Conservation (phyloP, 208 protist species). For the Tritrichomonas musculus region DNA sequence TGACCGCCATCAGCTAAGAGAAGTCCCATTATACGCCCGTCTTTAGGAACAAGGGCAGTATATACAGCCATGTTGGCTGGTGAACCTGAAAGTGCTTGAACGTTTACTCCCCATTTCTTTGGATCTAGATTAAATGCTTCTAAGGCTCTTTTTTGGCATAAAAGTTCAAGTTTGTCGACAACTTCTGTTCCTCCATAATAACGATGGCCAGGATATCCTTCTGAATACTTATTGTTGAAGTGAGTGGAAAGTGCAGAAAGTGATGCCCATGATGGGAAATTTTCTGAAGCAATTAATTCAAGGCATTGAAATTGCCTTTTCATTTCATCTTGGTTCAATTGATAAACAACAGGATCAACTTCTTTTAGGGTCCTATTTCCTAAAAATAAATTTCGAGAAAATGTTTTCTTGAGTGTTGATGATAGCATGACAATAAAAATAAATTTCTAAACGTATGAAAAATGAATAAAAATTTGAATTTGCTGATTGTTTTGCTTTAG, state of each 20-base stretch:
- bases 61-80: conserved; percentile 94
- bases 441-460: too few species aligned
- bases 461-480: too few species aligned
- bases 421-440: too few species aligned
- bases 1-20: conserved; percentile 70
- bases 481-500: too few species aligned
- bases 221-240: conserved; percentile 98
- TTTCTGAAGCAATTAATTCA: conserved; percentile 82
- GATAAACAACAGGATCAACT: conserved; percentile 62
- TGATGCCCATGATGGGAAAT: conserved; percentile 92
- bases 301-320: conserved; percentile 66
- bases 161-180: conserved; percentile 86
- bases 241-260: conserved; percentile 87
- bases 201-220: conserved; percentile 80
- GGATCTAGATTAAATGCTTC: conserved; percentile 77
- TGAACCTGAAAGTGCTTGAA: conserved; percentile 95
- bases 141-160: conserved; percentile 69
- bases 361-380: conserved; percentile 47
- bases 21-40: conserved; percentile 89
- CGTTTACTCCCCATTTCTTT: conserved; percentile 93
- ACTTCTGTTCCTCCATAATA: conserved; percentile 88
- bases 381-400: neutral
- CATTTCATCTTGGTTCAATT: conserved; percentile 63
- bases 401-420: neutral
- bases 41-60: conserved; percentile 82